These are phyloP conservation scores for Solanum etuberosum DNA, from an alignment of 257 asterid species.

Conservation along the genomic window DNA sequence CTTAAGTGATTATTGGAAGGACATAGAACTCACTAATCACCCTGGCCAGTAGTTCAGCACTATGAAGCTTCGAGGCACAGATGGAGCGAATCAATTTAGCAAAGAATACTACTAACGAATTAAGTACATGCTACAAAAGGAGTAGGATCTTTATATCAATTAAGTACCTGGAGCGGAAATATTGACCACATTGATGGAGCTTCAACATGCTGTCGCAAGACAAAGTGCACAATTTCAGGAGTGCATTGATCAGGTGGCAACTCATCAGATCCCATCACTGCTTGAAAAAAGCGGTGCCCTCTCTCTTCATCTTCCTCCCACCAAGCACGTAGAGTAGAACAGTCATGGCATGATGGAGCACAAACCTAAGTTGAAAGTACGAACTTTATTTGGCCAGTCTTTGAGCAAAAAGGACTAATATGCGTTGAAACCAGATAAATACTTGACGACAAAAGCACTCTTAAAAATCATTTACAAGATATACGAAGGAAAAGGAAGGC, in stretches of 20 bases:
- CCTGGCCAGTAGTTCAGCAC: neutral
- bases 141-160: neutral
- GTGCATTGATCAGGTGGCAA: slow-evolving; percentile 79
- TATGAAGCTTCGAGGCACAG: neutral
- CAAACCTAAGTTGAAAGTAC: slow-evolving; percentile 42
- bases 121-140: neutral
- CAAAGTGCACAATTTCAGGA: slow-evolving; percentile 58
- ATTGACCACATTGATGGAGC: slow-evolving; percentile 98
- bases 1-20: neutral
- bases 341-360: slow-evolving; percentile 98
- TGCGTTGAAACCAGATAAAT: neutral
- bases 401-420: neutral
- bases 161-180: slow-evolving; percentile 88
- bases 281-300: slow-evolving; percentile 45
- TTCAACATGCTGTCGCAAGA: slow-evolving; percentile 75
- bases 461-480: neutral
- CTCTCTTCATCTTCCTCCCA: slow-evolving; percentile 98
- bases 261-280: slow-evolving; percentile 58
- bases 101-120: neutral
- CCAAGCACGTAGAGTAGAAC: slow-evolving; percentile 97
- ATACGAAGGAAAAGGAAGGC: neutral
- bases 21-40: neutral
- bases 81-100: neutral
- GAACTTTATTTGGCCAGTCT: neutral
- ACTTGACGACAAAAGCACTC: neutral